These are phyloP conservation scores for Talaromyces sp. DNA, from an alignment of 2,329 filamentous ascomycete species.

Conservation along the genomic window DNA sequence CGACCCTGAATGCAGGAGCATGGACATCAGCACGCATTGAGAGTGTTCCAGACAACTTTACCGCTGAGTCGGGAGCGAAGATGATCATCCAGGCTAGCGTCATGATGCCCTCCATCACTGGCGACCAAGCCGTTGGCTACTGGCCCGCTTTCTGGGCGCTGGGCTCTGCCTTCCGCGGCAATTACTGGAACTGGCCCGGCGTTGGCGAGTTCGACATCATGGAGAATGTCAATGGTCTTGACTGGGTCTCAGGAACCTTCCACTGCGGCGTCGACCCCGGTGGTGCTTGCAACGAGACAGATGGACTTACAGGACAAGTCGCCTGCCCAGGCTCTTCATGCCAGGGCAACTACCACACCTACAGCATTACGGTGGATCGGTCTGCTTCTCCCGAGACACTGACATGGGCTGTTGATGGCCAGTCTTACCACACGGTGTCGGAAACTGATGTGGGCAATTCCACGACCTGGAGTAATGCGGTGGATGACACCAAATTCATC, in stretches of 20 bases:
- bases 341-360: neutral
- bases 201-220: neutral
- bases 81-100: neutral
- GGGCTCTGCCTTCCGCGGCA: neutral
- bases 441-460: neutral
- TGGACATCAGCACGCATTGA: neutral
- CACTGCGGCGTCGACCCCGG: neutral
- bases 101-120: neutral
- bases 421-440: neutral
- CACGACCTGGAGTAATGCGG: neutral
- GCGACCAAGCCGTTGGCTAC: neutral
- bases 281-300: neutral
- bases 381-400: neutral
- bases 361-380: neutral
- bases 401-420: neutral
- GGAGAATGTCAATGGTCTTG: neutral
- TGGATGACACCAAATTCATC: neutral
- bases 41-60: neutral
- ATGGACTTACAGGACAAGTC: neutral
- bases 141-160: neutral
- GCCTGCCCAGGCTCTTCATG: neutral
- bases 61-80: neutral
- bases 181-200: neutral
- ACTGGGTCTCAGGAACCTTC: neutral
- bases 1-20: neutral